phyloP scores from a whole-genome alignment of 768 basidiomycete genomes.

The Sporobolomyces roseus region DNA sequence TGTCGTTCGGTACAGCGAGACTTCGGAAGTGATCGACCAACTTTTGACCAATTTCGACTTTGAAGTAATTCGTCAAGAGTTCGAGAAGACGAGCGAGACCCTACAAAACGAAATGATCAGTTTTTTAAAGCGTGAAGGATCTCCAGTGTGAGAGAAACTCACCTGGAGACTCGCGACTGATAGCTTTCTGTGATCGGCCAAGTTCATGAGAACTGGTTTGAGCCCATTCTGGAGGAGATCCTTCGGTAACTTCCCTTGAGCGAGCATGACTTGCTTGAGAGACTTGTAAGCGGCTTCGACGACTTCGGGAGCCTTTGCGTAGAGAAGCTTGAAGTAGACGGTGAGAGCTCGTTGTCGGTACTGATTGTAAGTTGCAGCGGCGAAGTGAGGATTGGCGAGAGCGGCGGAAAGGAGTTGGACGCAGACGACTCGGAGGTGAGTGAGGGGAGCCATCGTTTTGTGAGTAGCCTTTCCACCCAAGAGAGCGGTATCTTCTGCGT shows the following conservation, averaged over 20 bases:
- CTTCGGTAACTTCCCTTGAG: constrained; percentile 87
- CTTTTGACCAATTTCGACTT: constrained; percentile 97
- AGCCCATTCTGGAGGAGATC: constrained; percentile 92
- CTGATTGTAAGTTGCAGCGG: constrained; percentile 67
- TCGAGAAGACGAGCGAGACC: constrained; percentile 89
- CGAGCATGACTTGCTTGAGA: constrained; percentile 76
- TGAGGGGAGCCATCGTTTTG: constrained; percentile 73
- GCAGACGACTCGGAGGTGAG: constrained; percentile 86
- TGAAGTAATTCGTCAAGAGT: constrained; percentile 96
- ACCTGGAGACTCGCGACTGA: constrained; percentile 72
- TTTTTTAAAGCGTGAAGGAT: no score
- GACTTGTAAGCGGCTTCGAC: constrained; percentile 95
- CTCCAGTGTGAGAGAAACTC: not conserved
- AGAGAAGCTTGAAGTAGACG: constrained; percentile 97
- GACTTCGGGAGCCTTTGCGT: constrained; percentile 82
- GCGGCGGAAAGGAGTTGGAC: constrained; percentile 89
- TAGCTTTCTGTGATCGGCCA: constrained; percentile 90
- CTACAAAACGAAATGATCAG: constrained; percentile 52
- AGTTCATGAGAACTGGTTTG: constrained; percentile 93
- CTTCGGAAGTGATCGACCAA: constrained; percentile 91
- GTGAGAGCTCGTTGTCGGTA: constrained; percentile 81
- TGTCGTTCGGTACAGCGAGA: constrained; percentile 81
- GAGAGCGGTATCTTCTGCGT: constrained; percentile 85
- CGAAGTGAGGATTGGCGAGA: constrained; percentile 91
- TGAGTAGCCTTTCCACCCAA: constrained; percentile 66